A percentile compares a stretch with the other conserved stretches of the same genome.
Evolutionary conservation across 257 asterid species (phyloP).

Genomic region (Lycium barbarum): DNA sequence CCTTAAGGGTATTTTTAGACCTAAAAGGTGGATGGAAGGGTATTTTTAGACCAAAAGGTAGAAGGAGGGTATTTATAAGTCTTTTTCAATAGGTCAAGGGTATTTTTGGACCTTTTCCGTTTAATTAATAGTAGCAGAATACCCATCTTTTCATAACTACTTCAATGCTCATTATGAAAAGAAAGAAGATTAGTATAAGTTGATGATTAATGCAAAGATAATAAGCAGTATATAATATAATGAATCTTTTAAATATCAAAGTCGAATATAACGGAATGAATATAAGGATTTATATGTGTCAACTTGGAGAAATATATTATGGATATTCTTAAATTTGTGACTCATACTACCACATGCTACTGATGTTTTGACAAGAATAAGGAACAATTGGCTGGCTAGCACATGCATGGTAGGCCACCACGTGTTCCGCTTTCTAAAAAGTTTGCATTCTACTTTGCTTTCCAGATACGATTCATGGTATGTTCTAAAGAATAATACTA

Average conservation of each 20-base stretch:
- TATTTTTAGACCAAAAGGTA: too few species aligned
- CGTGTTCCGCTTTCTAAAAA: not conserved
- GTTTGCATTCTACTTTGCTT: not conserved
- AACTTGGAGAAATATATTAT: not conserved
- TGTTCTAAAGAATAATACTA: not conserved
- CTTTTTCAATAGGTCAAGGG: too few species aligned
- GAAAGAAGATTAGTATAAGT: not conserved
- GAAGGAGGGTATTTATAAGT: too few species aligned
- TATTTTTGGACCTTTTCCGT: too few species aligned
- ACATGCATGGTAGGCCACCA: conserved; percentile 25
- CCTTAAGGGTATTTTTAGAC: too few species aligned
- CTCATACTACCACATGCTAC: not conserved
- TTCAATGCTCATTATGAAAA: not conserved
- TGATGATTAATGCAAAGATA: not conserved
- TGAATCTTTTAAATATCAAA: not conserved
- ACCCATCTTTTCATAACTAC: not conserved
- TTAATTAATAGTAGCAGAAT: too few species aligned
- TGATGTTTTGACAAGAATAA: not conserved
- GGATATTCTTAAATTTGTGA: not conserved
- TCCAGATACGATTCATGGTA: conserved; percentile 6
- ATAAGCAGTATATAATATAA: not conserved
- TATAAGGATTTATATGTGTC: not conserved
- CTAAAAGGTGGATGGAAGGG: too few species aligned
- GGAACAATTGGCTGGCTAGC: conserved; percentile 25
- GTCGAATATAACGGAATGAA: not conserved